Evolutionary conservation across 192 early-diverging fungal genomes (phyloP).

Genomic region (Backusella circina): DNA sequence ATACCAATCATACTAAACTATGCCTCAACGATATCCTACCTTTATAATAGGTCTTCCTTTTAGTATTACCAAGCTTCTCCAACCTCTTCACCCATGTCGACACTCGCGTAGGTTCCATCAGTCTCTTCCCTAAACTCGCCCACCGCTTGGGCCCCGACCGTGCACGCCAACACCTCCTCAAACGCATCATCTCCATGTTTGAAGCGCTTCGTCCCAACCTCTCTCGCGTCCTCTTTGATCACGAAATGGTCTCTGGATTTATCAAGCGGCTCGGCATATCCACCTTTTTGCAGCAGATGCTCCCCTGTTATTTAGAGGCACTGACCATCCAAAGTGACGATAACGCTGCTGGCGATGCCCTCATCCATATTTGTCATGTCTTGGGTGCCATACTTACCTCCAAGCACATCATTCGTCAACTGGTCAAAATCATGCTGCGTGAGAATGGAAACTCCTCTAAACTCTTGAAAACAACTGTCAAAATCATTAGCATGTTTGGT

Average conservation of each 20-base stretch:
- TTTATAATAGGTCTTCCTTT: constrained; percentile 41
- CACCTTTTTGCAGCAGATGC: constrained; percentile 51
- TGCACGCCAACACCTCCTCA: constrained; percentile 45
- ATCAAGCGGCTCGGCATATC: constrained; percentile 46
- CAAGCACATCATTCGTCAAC: constrained; percentile 53
- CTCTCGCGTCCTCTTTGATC: constrained; percentile 41
- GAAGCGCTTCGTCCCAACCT: constrained; percentile 48
- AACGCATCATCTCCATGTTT: constrained; percentile 55
- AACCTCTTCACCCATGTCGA: constrained; percentile 41
- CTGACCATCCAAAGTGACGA: constrained; percentile 38
- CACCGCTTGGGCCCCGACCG: constrained; percentile 46
- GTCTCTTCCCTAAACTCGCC: constrained; percentile 50
- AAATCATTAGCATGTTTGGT: constrained; percentile 50
- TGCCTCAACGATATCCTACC: neutral
- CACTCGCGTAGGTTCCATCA: constrained; percentile 43
- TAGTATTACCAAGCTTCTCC: constrained; percentile 52
- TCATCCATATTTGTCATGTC: constrained; percentile 49
- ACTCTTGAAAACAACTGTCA: constrained; percentile 30
- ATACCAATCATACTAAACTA: neutral
- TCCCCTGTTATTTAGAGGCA: constrained; percentile 55
- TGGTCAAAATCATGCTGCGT: constrained; percentile 48
- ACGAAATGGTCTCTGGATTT: constrained; percentile 38
- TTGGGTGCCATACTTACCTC: constrained; percentile 54
- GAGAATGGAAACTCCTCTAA: constrained; percentile 17
- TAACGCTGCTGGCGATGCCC: constrained; percentile 38